These are phyloP conservation scores for Debaryomyces nepalensis DNA, from an alignment of 1,139 yeast species.

Conservation along the genomic window DNA sequence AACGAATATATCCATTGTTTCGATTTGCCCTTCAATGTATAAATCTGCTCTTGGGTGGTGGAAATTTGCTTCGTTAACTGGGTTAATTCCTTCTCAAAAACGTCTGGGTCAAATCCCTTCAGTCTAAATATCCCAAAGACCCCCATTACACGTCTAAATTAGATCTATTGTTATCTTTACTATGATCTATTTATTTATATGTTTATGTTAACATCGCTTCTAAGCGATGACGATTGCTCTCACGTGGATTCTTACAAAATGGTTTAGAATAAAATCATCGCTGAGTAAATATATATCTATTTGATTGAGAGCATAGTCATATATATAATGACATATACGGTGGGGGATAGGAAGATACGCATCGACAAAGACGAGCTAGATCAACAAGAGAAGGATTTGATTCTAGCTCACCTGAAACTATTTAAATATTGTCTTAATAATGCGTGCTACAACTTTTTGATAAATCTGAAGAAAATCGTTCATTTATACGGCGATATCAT, in stretches of 20 bases:
- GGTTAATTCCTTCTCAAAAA: conserved; percentile 56
- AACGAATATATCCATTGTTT: conserved; percentile 19
- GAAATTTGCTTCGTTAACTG: conserved; percentile 44
- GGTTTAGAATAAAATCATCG: neutral
- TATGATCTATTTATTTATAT: neutral
- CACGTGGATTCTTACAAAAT: conserved; percentile 6
- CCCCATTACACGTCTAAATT: conserved; percentile 23
- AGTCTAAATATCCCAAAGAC: conserved; percentile 39
- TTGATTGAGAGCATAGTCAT: neutral
- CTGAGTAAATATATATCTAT: neutral
- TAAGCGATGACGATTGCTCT: conserved; percentile 8
- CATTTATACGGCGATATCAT: conserved; percentile 46
- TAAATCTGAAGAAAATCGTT: conserved; percentile 36
- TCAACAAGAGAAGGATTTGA: conserved; percentile 30
- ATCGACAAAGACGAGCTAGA: conserved; percentile 26
- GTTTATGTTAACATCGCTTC: neutral
- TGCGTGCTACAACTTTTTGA: conserved; percentile 33
- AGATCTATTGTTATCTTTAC: neutral
- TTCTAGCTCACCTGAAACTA: conserved; percentile 34
- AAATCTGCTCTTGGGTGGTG: conserved; percentile 36
- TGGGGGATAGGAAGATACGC: conserved; percentile 35
- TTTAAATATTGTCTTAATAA: conserved; percentile 42
- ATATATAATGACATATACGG: conserved; percentile 36
- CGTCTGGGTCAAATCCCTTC: conserved; percentile 51
- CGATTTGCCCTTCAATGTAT: conserved; percentile 24